Percentiles rank a stretch among this genome's conserved stretches.
Conservation (phyloP, 2,329 filamentous ascomycete genomes). For the Gaeumannomyces sp. region DNA sequence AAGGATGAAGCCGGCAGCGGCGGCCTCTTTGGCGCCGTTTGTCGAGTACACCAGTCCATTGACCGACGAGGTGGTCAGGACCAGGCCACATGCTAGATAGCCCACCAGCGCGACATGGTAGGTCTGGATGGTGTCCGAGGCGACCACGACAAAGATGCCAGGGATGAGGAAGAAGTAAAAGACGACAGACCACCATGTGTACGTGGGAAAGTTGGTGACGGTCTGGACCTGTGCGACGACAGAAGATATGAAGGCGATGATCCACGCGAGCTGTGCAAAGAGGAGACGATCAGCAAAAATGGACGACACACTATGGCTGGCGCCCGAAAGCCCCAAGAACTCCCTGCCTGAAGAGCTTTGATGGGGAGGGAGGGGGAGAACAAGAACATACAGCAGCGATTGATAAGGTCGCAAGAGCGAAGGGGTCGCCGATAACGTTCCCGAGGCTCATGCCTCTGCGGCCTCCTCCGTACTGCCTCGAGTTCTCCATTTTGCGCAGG, state of each 20-base stretch:
- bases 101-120: conserved; percentile 91
- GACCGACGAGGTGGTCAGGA: conserved; percentile 78
- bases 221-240: conserved; percentile 61
- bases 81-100: conserved; percentile 76
- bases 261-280: conserved; percentile 76
- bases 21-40: conserved; percentile 71
- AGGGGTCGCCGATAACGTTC: conserved; percentile 93
- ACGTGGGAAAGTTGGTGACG: conserved; percentile 63
- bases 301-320: neutral
- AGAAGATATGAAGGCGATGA: conserved; percentile 84
- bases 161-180: conserved; percentile 80
- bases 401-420: conserved; percentile 88
- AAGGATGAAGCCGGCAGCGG: conserved; percentile 87
- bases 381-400: conserved; percentile 72
- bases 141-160: conserved; percentile 76
- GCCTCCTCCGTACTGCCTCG: conserved; percentile 48
- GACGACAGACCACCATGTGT: conserved; percentile 85
- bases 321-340: neutral
- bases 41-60: conserved; percentile 78
- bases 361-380: conserved; percentile 16
- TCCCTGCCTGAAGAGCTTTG: too few species aligned
- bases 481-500: conserved; percentile 73
- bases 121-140: conserved; percentile 74
- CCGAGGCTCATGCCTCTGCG: conserved; percentile 64
- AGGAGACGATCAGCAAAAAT: neutral